Base-by-base conservation (phyloP, 2,329 filamentous ascomycete species). In the Dothideomycetes sp. region DNA sequence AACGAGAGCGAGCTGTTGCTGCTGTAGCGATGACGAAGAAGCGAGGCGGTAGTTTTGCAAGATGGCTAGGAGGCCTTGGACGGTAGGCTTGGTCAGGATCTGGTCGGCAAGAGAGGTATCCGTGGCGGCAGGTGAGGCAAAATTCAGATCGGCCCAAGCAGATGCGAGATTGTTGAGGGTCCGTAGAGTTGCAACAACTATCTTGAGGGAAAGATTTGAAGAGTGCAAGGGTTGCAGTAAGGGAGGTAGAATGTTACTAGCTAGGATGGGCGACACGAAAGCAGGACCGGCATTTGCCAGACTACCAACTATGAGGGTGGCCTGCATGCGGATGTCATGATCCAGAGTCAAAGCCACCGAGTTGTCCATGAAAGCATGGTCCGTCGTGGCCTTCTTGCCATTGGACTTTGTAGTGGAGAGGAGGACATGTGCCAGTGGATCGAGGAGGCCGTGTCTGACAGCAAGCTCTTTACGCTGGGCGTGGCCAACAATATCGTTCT, bases 401-500 rank as follows among this genome's bases (percentile, higher is more conserved):
- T 60, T 52, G 61, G 59, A 55, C 59, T 65, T 62, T 50, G 60
- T 53, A 33, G 57, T 54, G 12, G 55, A 55, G 40, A 60, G 59
- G 30, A 81, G 59, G 37, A 75, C 59, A 27, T 68, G 65, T 19
- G 75, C 67, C 36, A 84, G 64, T 24, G 73, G 71, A 38, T 75
- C 71, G 34, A 91, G 61, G 19, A 84, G 68, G 14, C 88, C 88
- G 40, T 75, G 65, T 42, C 68, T 69, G 31, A 95, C 71, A 68
- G 81, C 88, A 41, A 76, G 63, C 61, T 89, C 81, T 62, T 98
- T 98, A 58, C 81, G 80, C 59, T 89, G 79, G 24, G 82, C 73
- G 60, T 96, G 86, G 17, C 91, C 91, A 44, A 94, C 78, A 35
- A 94, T 73, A 47, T 91, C 83, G 60, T 94, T 91, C 66, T 94